phyloP scores from a whole-genome alignment of 176 grass and related monocot genomes.

The Eragrostis nindensis region DNA sequence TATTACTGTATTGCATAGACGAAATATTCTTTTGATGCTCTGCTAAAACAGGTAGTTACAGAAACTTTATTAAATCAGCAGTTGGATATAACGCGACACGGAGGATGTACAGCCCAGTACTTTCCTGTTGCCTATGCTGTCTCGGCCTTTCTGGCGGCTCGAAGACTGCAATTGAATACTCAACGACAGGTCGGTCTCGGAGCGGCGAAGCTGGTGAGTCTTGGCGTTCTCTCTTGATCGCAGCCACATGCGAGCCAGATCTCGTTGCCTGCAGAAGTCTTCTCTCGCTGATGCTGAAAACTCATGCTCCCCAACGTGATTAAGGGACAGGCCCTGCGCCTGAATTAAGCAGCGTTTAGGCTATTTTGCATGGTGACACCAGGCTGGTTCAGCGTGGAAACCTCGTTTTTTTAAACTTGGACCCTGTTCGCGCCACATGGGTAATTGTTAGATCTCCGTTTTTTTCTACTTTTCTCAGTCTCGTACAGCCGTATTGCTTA shows the following conservation, averaged over 20 bases:
- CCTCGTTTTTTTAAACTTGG: neutral
- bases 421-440: conserved; percentile 27
- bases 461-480: neutral
- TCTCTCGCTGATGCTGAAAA: neutral
- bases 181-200: neutral
- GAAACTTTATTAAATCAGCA: neutral
- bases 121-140: neutral
- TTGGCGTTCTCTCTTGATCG: neutral
- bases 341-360: neutral
- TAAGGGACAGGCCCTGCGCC: neutral
- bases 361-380: neutral
- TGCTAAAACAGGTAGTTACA: neutral
- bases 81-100: neutral
- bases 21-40: neutral
- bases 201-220: neutral
- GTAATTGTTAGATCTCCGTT: conserved; percentile 22
- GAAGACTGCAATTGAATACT: neutral
- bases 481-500: neutral
- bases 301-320: conserved; percentile 22
- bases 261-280: conserved; percentile 21
- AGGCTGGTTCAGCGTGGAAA: conserved; percentile 34
- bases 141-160: neutral
- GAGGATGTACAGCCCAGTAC: neutral
- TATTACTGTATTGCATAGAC: neutral
- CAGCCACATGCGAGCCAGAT: conserved; percentile 35